Base-by-base conservation (phyloP, 345 rosid genomes). In the Brassica cretica region DNA sequence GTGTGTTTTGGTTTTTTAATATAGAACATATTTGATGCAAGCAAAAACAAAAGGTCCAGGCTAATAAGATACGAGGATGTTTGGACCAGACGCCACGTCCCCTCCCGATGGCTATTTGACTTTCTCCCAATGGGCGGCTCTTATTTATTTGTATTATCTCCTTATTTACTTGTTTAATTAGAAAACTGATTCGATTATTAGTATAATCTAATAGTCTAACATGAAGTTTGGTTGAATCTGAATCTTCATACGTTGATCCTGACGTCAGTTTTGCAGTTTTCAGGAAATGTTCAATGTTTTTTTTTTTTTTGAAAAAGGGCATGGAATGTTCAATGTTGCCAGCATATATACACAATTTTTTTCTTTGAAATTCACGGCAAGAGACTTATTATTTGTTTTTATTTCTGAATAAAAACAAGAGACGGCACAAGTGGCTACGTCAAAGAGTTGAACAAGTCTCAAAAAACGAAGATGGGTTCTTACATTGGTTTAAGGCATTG, bases 111-210 rank as follows among this genome's bases (percentile, higher is more conserved):
- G 35, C 59, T 19, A 2, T 72, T 72, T 78, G 77, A 72, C 77
- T 66, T 78, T 78, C 55, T 78, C 44, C 2, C 64, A 72, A 72
- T 44, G 64, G 77, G 44, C 77, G 81, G 81, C 77, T 77, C 33
- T 39, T 51, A n/a, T 5, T n/a, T n/a, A 14, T n/a, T 49, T n/a
- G 0, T 49, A 49, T 12, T 46, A 46, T 46, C 53, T 41, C 14
- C 15, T n/a, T 53, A 35, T 70, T 49, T n/a, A 15, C 4, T 66
- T 78, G 14, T 25, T 70, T 71, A 11, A 6, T 44, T 60, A 46
- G 29, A 14, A 51, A 49, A 29, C n/a, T 78, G 46, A 59, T 78
- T 60, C 56, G 12, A 46, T 73, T 78, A 78, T 15, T 44, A 29
- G 2, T 10, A 41, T 60, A 59, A 10, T 59, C 33, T n/a, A 1